Evolutionary conservation across 495 filamentous ascomycete species (phyloP), one percentile per base, ranked within the genome.

Genomic region (Aspergillus asperescens): DNA sequence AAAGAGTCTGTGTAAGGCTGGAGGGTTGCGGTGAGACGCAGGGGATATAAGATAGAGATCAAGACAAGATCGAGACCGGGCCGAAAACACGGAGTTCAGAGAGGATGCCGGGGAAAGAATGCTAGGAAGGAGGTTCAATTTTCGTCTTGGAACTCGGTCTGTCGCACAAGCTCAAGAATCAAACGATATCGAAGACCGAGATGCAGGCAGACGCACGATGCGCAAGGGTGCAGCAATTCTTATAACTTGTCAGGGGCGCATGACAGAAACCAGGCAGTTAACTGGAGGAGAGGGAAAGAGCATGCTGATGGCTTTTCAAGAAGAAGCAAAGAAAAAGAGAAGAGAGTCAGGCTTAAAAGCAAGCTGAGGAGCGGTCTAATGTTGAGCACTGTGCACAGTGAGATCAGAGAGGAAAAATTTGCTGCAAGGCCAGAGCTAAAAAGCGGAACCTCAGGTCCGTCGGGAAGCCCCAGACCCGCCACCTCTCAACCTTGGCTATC

Each of bases 171-270:
- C 32, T 50, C 37, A 50, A 48, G 28, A 47, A 53, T 49, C 48
- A 42, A 49, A 15, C 32, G 31, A 41, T 27, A 35, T 50, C 28
- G 27, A 41, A 28, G 38, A 45, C 57, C 35, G 60, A 48, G 53
- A 58, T 59, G 56, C 58, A 61, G 48, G 52, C 41, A 48, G 41
- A 65, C 50, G 62, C 57, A 69, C 54, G 46, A 54, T 42, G 62
- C 57, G 52, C 41, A 59, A 44, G 56, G 51, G 58, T 58, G 57
- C 57, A 57, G 51, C 28, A 37, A 35, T 38, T 56, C 31, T 46
- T 54, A 50, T 51, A 46, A 53, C 46, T 54, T 38, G 42, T 50
- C 35, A 53, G 35, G 54, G 55, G 49, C 54, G 59, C 62, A 64
- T 64, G 62, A 50, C 48, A 39, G 41, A 45, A 59, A 13, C 25